These are phyloP conservation scores for Acanthochlamys bracteata DNA, from an alignment of 106 monocot genomes.

Conservation along the genomic window DNA sequence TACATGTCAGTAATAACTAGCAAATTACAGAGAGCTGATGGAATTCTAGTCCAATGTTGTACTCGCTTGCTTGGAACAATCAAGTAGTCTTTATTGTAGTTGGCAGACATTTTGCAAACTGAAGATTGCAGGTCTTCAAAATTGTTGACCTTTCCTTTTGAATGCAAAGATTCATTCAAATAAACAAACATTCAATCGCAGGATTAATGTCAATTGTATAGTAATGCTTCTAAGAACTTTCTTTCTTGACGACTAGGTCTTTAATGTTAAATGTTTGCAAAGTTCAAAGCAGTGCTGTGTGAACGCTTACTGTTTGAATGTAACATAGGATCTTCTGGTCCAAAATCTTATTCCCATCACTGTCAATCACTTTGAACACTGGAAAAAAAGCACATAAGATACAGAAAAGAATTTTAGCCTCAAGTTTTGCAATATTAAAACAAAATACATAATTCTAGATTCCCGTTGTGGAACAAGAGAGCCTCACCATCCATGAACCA, in stretches of 20 bases:
- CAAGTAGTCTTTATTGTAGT: too few relatives aligned
- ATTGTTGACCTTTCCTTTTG: too few relatives aligned
- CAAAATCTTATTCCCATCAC: constrained; percentile 41
- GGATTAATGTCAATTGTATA: background rate
- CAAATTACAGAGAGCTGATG: too few relatives aligned
- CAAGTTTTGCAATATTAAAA: background rate
- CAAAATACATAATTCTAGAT: background rate
- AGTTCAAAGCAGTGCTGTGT: background rate
- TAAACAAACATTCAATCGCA: background rate
- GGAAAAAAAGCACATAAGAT: background rate
- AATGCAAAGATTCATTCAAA: too few relatives aligned
- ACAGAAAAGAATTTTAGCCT: too few relatives aligned
- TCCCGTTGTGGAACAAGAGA: background rate
- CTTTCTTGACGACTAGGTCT: background rate
- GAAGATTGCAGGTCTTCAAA: too few relatives aligned
- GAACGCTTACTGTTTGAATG: constrained; percentile 19
- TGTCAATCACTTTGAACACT: constrained; percentile 64
- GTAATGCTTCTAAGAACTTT: background rate
- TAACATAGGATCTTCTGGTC: constrained; percentile 19
- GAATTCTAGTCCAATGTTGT: too few relatives aligned
- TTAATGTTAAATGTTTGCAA: background rate
- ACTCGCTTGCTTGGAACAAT: too few relatives aligned
- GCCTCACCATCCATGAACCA: constrained; percentile 43
- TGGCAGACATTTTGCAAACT: too few relatives aligned
- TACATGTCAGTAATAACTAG: too few relatives aligned